Evolutionary conservation across 2,329 filamentous ascomycete genomes (phyloP), one percentile per base, ranked within the genome.

Genomic region (Cytospora piceicola): DNA sequence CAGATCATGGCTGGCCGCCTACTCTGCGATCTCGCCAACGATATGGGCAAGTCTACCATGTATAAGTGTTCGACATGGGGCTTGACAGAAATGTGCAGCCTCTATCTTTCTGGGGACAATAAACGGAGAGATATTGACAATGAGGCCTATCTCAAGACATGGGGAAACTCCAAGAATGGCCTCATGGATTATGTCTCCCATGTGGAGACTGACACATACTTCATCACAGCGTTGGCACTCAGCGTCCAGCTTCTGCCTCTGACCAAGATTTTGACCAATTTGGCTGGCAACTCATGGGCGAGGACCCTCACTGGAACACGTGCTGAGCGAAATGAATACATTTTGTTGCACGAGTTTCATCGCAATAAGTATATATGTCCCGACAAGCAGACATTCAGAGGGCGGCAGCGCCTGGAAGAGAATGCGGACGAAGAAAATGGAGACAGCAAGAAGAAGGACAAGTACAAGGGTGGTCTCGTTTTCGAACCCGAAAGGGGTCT

Each of bases 241-340:
- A 90, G 91, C 68, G 90, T 96, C 29, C 95, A 99, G 77, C 91
- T 99, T 82, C 84, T 99, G 54, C 92, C 95, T 17, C 81, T 99
- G 62, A 97, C 94, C 27, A 98, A 97, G 77, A 92, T 97, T 58
- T 82, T 99, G 69, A 99, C 95, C 17, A 98, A 98, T 73, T 83
- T 99, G 76, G 95, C 95, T 68, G 95, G 95, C 71, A 99, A 99
- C 77, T 98, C 95, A 0, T 99, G 95, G 95, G 94, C 94, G 63
- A 89, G 95, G 75, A 99, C 95, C 2, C 82, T 99, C 51, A 97
- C 93, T 46, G 95, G 95, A 77, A 99, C 95, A 24, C 90, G 95
- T 75, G 95, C 95, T 11, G 95, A 99, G 80, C 91, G 95, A 42
- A 99, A 99, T 79, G 95, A 99, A 79, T 99, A 97, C 83, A 99